phyloP scores from a whole-genome alignment of 139 green algal genomes.

The Volvox africanus region DNA sequence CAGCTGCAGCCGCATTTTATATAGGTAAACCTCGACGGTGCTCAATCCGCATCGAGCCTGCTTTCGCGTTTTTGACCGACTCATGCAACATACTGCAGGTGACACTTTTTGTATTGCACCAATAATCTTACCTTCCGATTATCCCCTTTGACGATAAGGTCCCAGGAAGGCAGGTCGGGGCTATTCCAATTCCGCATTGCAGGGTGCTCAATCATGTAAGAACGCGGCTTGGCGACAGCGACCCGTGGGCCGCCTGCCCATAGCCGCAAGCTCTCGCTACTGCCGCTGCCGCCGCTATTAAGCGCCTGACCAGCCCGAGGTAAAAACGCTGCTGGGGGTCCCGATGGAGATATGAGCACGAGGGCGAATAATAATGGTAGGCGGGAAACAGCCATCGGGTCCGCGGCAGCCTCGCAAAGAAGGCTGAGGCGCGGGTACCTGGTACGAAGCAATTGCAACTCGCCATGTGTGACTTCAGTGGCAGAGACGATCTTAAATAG shows the following conservation, averaged over 20 bases:
- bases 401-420: neutral
- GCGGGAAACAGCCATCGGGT: neutral
- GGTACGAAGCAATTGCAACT: no score
- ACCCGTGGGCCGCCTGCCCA: neutral
- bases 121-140: neutral
- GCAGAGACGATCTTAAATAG: no score
- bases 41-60: no score
- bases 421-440: no score
- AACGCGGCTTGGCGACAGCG: neutral
- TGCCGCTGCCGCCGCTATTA: neutral
- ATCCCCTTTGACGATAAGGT: conserved; percentile 10
- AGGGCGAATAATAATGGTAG: neutral
- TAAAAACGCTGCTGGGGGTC: neutral
- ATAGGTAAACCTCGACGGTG: no score
- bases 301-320: neutral
- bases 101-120: no score
- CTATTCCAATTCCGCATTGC: neutral
- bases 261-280: neutral
- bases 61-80: no score
- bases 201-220: conserved; percentile 18
- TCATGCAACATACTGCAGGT: no score
- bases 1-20: no score
- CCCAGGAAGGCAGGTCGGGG: neutral
- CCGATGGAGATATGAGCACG: neutral
- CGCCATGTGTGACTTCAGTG: no score